phyloP scores from a whole-genome alignment of 208 protist genomes.

The Novymonas esmeraldas region DNA sequence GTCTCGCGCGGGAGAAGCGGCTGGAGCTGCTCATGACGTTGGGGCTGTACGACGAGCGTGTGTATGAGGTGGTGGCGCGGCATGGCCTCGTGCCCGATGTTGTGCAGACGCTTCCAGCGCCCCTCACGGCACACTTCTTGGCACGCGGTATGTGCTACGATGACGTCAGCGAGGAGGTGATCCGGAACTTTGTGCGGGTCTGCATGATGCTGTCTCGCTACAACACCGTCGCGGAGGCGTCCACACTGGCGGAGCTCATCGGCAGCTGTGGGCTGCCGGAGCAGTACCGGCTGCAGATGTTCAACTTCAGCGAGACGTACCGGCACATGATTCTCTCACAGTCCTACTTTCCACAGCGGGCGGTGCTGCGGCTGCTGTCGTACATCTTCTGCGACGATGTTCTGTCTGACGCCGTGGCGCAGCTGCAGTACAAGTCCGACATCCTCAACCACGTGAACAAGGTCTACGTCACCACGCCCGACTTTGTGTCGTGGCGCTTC shows the following conservation, averaged over 20 bases:
- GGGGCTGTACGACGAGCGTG: slow-evolving; percentile 87
- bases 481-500: slow-evolving; percentile 91
- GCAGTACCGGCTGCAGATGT: slow-evolving; percentile 85
- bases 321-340: slow-evolving; percentile 88
- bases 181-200: slow-evolving; percentile 80
- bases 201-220: slow-evolving; percentile 88
- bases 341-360: slow-evolving; percentile 85
- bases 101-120: slow-evolving; percentile 60
- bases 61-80: slow-evolving; percentile 87
- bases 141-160: slow-evolving; percentile 87
- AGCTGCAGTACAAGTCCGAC: slow-evolving; percentile 91
- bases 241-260: slow-evolving; percentile 84
- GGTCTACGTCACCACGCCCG: slow-evolving; percentile 80
- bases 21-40: slow-evolving; percentile 62
- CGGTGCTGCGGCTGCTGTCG: slow-evolving; percentile 75
- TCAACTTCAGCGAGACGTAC: slow-evolving; percentile 90
- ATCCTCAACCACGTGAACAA: slow-evolving; percentile 90
- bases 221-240: slow-evolving; percentile 63
- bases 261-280: slow-evolving; percentile 81
- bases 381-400: slow-evolving; percentile 91
- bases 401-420: slow-evolving; percentile 81
- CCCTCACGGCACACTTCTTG: slow-evolving; percentile 70
- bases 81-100: slow-evolving; percentile 61
- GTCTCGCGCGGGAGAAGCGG: slow-evolving; percentile 58
- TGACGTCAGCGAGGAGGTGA: slow-evolving; percentile 70